Evolutionary conservation across 148 eudicot genomes (phyloP).

Genomic region (Suaeda aralocaspica): DNA sequence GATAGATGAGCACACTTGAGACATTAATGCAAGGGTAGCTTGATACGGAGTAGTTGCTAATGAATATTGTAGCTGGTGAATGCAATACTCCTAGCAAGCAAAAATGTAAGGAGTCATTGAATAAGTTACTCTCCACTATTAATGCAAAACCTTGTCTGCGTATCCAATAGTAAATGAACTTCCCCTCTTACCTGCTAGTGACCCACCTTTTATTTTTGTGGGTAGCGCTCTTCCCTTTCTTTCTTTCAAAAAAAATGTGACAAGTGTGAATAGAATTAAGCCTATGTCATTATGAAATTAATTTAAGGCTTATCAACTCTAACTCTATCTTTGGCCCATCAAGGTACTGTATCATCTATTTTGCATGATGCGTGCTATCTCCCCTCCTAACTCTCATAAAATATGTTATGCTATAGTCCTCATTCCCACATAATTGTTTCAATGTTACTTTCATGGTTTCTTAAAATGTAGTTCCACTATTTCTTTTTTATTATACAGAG

Average conservation of each 20-base stretch:
- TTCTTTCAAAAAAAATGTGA: neutral
- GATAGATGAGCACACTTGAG: slow-evolving; percentile 4
- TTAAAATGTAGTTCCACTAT: no score
- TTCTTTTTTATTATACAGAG: no score
- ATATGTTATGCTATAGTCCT: no score
- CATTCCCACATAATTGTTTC: no score
- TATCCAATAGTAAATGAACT: slow-evolving; percentile 33
- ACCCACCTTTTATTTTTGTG: slow-evolving; percentile 9
- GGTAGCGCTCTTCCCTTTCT: neutral
- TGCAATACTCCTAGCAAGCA: slow-evolving; percentile 8
- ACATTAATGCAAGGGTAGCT: slow-evolving; percentile 16
- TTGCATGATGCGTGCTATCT: slow-evolving; percentile 12
- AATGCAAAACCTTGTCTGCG: slow-evolving; percentile 18
- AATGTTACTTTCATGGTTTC: no score
- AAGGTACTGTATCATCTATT: slow-evolving; percentile 11
- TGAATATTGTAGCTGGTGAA: slow-evolving; percentile 14
- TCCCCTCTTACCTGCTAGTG: slow-evolving; percentile 24
- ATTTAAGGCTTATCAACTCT: slow-evolving; percentile 20
- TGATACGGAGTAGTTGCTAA: neutral
- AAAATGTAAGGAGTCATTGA: slow-evolving; percentile 21
- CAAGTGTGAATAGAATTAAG: neutral
- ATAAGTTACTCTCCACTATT: slow-evolving; percentile 20
- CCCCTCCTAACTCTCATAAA: neutral
- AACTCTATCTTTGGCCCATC: slow-evolving; percentile 1
- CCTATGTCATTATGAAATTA: slow-evolving; percentile 5